Percentiles rank a stretch among this genome's conserved stretches.
phyloP scores from a whole-genome alignment of 371 early-diverging fungal genomes.

The Capniomyces stellatus region DNA sequence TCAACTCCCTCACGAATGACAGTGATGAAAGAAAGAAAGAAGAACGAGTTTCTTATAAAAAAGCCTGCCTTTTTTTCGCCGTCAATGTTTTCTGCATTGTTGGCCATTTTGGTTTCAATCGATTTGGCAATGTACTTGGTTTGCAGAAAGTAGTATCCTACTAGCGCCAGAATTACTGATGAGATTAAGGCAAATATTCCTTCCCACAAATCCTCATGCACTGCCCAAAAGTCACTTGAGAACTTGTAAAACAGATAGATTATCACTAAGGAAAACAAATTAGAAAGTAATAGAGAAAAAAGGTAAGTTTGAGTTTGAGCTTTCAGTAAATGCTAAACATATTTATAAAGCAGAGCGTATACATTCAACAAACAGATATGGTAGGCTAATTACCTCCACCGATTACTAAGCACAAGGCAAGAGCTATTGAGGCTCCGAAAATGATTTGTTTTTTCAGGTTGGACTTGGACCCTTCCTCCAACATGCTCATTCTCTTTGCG shows the following conservation, averaged over 20 bases:
- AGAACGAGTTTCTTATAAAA: conserved; percentile 37
- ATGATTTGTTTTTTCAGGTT: conserved; percentile 34
- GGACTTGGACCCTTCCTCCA: conserved; percentile 23
- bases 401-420: conserved; percentile 38
- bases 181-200: conserved; percentile 51
- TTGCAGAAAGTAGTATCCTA: conserved; percentile 54
- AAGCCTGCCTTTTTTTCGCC: conserved; percentile 11
- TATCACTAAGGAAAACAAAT: too few relatives aligned
- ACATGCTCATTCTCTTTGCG: conserved; percentile 33
- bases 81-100: too few relatives aligned
- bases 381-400: conserved; percentile 20
- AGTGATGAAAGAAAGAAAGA: conserved; percentile 53
- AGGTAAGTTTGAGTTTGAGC: too few relatives aligned
- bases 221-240: conserved; percentile 45
- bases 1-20: conserved; percentile 60
- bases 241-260: conserved; percentile 41
- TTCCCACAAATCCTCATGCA: conserved; percentile 59
- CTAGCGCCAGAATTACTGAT: conserved; percentile 35
- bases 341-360: too few relatives aligned
- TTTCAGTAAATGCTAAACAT: too few relatives aligned
- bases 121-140: conserved; percentile 7
- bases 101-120: background rate
- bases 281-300: too few relatives aligned
- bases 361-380: too few relatives aligned
- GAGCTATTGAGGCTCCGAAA: conserved; percentile 35